Base-by-base conservation (phyloP, 345 rosid genomes). In the Diplotaxis tenuifolia region DNA sequence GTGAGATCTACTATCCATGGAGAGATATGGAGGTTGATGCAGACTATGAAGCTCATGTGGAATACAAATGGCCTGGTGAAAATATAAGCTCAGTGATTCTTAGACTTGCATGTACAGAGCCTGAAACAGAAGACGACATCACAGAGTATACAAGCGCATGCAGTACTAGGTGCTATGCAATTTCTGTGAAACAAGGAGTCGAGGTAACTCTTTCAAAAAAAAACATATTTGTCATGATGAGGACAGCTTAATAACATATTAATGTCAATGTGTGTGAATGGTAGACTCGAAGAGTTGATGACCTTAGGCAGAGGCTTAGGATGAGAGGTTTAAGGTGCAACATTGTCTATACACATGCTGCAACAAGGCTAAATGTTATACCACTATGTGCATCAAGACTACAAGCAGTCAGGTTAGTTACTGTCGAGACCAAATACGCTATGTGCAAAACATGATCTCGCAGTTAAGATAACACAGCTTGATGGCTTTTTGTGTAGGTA, bases 61-160 rank as follows among this genome's bases (percentile, higher is more conserved):
- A 81, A 67, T 86, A 93, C 83, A 88, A 92, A 82, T 93, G 96
- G 96, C 94, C 96, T 7, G 90, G 94, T 76, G 98, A 93, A 76
- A 83, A 84, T 68, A 79, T 91, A 60, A 81, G 78, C 66, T 83
- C 90, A 2, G 79, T 75, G 55, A 82, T 78, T 27, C 59, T 68
- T 66, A 76, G 87, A 81, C 83, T 92, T 65, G 88, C 86, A 40
- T 77, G 76, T 72, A 42, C 64, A 8, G 94, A 89, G 73, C 84
- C 84, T 75, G 85, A 68, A 25, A 66, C 70, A 10, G 87, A 86
- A 67, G 86, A 84, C 66, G 86, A 80, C 66, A 72, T 88, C 59
- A 49, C 31, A 16, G 90, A 87, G 80, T 60, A 70, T 70, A 54
- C 28, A 16, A 79, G 70, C 14, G 86, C 87, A 57, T 78, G 87